phyloP scores from a whole-genome alignment of 2,329 filamentous ascomycete genomes.

The Sordariomycetes sp. region DNA sequence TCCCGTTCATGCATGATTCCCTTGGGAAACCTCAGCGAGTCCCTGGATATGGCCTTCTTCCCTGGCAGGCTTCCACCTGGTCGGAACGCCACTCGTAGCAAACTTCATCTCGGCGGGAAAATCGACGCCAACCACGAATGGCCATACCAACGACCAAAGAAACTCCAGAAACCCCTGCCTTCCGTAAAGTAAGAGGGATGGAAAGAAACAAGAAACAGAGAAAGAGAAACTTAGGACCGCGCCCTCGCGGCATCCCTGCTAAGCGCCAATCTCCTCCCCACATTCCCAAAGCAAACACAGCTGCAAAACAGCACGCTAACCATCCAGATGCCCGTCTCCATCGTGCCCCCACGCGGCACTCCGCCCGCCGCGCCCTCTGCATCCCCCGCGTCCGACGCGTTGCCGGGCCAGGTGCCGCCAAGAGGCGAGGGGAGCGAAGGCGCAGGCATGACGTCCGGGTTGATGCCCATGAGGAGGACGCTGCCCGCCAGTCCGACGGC shows the following conservation, averaged over 20 bases:
- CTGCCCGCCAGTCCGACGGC: conserved; percentile 64
- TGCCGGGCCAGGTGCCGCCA: conserved; percentile 8
- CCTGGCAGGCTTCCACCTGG: too few relatives aligned
- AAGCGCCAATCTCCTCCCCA: conserved; percentile 67
- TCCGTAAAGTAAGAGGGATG: background rate
- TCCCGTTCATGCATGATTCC: too few relatives aligned
- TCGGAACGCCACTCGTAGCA: too few relatives aligned
- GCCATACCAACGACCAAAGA: too few relatives aligned
- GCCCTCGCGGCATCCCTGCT: conserved; percentile 21
- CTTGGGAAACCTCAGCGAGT: too few relatives aligned
- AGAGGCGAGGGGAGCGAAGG: conserved; percentile 32
- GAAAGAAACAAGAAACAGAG: background rate
- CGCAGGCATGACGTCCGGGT: conserved; percentile 64
- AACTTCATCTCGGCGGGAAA: too few relatives aligned
- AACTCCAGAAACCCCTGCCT: too few relatives aligned
- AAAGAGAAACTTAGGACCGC: background rate
- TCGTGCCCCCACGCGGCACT: conserved; percentile 41
- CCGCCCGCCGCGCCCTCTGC: background rate
- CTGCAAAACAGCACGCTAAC: conserved; percentile 90
- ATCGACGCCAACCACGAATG: too few relatives aligned
- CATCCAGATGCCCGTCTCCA: conserved; percentile 76
- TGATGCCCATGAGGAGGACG: conserved; percentile 56
- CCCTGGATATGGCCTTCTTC: too few relatives aligned
- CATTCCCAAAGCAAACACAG: conserved; percentile 90
- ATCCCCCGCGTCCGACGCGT: conserved; percentile 8